Evolutionary conservation across 305 asterid species (phyloP).

Genomic region (Fraxinus ornus): DNA sequence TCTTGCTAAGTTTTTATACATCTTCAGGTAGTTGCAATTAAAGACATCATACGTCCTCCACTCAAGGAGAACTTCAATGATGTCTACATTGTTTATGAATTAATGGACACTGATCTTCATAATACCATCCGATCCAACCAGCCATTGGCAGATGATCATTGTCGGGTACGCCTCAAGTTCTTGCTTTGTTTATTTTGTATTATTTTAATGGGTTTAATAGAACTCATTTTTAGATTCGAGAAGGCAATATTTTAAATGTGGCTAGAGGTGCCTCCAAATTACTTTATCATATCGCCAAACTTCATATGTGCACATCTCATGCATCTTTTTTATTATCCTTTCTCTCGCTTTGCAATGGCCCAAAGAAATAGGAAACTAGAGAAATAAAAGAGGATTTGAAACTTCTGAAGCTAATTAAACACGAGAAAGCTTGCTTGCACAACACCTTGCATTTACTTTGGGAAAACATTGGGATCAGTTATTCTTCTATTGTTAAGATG

Average conservation of each 20-base stretch:
- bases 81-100: slow-evolving; percentile 83
- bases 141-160: slow-evolving; percentile 73
- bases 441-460: background rate
- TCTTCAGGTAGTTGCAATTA: slow-evolving; percentile 69
- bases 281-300: background rate
- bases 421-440: background rate
- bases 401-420: background rate
- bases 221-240: background rate
- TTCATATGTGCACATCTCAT: background rate
- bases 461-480: background rate
- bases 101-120: slow-evolving; percentile 97
- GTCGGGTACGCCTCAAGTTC: slow-evolving; percentile 67
- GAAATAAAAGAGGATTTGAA: background rate
- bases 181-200: slow-evolving; percentile 9
- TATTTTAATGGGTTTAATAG: background rate
- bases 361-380: background rate
- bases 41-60: slow-evolving; percentile 90
- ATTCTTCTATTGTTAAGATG: background rate
- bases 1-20: slow-evolving; percentile 4
- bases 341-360: background rate
- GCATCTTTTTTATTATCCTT: background rate
- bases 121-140: slow-evolving; percentile 87
- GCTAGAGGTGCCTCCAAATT: background rate
- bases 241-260: background rate
- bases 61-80: slow-evolving; percentile 87